Evolutionary conservation across 2,329 filamentous ascomycete species (phyloP).

Genomic region (Taxawa tesnikishii): DNA sequence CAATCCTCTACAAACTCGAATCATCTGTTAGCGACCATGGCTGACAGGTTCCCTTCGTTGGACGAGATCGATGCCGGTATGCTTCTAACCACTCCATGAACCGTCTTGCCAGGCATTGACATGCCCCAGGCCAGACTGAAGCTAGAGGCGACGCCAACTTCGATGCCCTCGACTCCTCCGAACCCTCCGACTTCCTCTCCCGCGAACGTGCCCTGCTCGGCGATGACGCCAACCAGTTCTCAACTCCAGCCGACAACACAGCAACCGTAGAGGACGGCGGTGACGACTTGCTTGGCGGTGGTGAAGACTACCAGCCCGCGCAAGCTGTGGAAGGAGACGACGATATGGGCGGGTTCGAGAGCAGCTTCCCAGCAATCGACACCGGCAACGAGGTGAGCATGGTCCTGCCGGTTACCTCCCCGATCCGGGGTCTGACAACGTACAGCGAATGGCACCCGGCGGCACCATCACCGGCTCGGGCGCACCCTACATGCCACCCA

Average conservation of each 20-base stretch:
- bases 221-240: slow-evolving; percentile 86
- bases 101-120: slow-evolving; percentile 8
- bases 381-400: slow-evolving; percentile 59
- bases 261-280: slow-evolving; percentile 48
- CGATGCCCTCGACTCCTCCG: slow-evolving; percentile 41
- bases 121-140: slow-evolving; percentile 52
- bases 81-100: slow-evolving; percentile 12
- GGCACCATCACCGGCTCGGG: slow-evolving; percentile 66
- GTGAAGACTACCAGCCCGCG: slow-evolving; percentile 25
- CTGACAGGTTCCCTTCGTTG: slow-evolving; percentile 39
- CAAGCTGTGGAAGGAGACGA: slow-evolving; percentile 27
- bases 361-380: slow-evolving; percentile 78
- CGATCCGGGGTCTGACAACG: too few species aligned
- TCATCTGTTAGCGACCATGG: slow-evolving; percentile 21
- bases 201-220: slow-evolving; percentile 84
- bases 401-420: too few species aligned
- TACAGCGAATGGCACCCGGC: slow-evolving; percentile 57
- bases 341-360: slow-evolving; percentile 59
- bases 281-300: slow-evolving; percentile 53
- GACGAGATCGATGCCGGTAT: slow-evolving; percentile 41
- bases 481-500: slow-evolving; percentile 40
- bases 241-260: slow-evolving; percentile 58
- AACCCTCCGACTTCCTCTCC: slow-evolving; percentile 73
- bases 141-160: slow-evolving; percentile 38
- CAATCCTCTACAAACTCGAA: too few species aligned